Conservation (phyloP, 2,329 filamentous ascomycete genomes). For the Arthrobotrys entomopaga region DNA sequence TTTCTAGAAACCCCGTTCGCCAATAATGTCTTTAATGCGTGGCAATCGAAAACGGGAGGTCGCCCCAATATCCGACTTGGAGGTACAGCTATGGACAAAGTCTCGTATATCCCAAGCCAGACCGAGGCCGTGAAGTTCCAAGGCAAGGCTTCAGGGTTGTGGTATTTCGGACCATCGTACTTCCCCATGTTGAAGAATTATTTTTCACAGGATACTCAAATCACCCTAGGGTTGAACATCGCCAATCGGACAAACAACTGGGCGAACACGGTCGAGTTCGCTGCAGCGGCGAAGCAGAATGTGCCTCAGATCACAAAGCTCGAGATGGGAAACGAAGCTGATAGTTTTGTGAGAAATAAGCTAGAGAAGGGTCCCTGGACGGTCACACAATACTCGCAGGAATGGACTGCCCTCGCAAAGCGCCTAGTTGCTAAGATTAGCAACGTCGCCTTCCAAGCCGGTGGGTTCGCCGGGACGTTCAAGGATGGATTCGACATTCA, state of each 20-base stretch:
- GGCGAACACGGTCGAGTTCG: constrained; percentile 42
- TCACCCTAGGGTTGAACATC: constrained; percentile 44
- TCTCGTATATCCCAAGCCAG: constrained; percentile 13
- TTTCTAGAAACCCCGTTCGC: constrained; percentile 11
- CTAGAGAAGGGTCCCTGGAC: constrained; percentile 20
- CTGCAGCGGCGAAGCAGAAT: constrained; percentile 15
- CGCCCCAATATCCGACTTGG: constrained; percentile 39
- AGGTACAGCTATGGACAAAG: constrained; percentile 48
- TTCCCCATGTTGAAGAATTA: constrained; percentile 20
- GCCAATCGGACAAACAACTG: constrained; percentile 40
- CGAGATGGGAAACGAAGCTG: constrained; percentile 48
- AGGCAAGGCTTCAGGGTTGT: constrained; percentile 8
- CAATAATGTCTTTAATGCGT: constrained; percentile 30
- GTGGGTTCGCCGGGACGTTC: constrained; percentile 19
- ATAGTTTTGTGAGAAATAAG: constrained; percentile 34
- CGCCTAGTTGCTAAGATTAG: constrained; percentile 14
- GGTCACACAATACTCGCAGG: constrained; percentile 12
- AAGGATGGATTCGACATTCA: constrained; percentile 14
- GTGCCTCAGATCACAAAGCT: constrained; percentile 35
- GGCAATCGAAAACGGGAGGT: constrained; percentile 39
- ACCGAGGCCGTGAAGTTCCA: constrained; percentile 6
- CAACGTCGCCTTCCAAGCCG: constrained; percentile 33
- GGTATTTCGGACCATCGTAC: constrained; percentile 22
- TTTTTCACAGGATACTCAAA: constrained; percentile 40
- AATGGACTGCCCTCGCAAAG: constrained; percentile 36